Evolutionary conservation across 176 grass and related monocot species (phyloP), one percentile per base, ranked within the genome.

Genomic region (Tuctoria greenei): DNA sequence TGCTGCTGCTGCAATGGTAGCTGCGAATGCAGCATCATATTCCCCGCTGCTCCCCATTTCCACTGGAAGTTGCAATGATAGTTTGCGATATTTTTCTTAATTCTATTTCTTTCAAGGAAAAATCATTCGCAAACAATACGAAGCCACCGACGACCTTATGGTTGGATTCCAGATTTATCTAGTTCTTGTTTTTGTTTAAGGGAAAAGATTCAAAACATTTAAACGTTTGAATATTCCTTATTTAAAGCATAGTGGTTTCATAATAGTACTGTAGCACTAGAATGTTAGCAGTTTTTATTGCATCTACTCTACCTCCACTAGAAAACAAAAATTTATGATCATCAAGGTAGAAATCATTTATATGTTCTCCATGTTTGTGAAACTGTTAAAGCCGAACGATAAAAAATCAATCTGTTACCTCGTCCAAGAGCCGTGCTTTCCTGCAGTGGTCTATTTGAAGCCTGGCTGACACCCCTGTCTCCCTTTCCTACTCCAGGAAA

Each of bases 1-100:
- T 80, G 91, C 85, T 38, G 89, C 66, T 13, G 91, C 91, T 7
- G 79, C 95, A 82, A 99, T 79, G 72, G 82, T 75, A 65, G 80
- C 80, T 47, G 72, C 82, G 5, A 73, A 90, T 67, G 57, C 76
- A 66, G 80, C 61, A 12, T 82, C 81, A 24, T 64, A 71, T 65
- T 54, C 87, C 3, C 86, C 77, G 4, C 13, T 10, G 6, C 77
- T 69, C 17, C 65, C 72, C 89, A 89, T 92, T 77, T 73, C 56
- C 0, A 35, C 80, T 82, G 61, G 46, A 85, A 63, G 37, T 82
- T 79, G 18, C 27, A 67, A 25, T 39, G 8, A n/a, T 25, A 82
- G 9, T 80, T 67, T 82, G 56, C 78, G 17, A 64, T 60, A 12
- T 14, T 77, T 31, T 6, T 45, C n/a, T 47, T 60, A n/a, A 8